Base-by-base conservation (phyloP, 78 protist species). In the Pigoraptor vietnamica region DNA sequence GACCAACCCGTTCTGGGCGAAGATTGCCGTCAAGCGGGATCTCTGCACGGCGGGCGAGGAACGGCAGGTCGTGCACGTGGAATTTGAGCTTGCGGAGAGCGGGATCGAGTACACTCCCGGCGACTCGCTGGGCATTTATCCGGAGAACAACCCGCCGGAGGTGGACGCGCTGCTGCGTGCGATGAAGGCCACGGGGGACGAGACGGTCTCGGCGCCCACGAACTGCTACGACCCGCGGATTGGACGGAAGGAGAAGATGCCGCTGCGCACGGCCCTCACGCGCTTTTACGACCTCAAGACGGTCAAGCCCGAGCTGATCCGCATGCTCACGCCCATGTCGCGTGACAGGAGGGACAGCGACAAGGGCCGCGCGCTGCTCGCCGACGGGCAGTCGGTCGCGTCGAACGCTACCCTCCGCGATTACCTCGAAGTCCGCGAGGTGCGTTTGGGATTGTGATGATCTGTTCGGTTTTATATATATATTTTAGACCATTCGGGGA, bases 71-170 rank as follows among this genome's bases (percentile, higher is more conserved):
- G 2, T 23, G 37, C 95, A 93, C 91, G n/a, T 93, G 21, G 95
- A 90, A 83, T 33, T 93, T 48, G 89, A 87, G 56, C 2, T 93
- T 40, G 36, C 39, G 19, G 92, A 56, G 48, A 34, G 40, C 38
- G 23, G 40, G 35, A 56, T 91, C 39, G 9, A 35, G 34, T 97
- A 97, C 91, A 1, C 36, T 23, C 86, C 95, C 23, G 98, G 98
- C 34, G 98, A 96, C 92, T 97, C 96, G 92, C 91, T 96, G 32
- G 98, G 95, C 23, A 91, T 97, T 24, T 94, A 29, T 40, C 94
- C 97, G 38, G 37, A 90, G 37, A 97, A 97, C 95, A 90, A 92
- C 48, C 23, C 34, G 6, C 91, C 19, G 35, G 40, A 93, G 34
- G 98, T 95, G 21, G 93, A 95, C 83, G 79, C 33, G 32, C 33